These are phyloP conservation scores for Quercus agrifolia DNA, from an alignment of 306 rosid species.

Conservation along the genomic window DNA sequence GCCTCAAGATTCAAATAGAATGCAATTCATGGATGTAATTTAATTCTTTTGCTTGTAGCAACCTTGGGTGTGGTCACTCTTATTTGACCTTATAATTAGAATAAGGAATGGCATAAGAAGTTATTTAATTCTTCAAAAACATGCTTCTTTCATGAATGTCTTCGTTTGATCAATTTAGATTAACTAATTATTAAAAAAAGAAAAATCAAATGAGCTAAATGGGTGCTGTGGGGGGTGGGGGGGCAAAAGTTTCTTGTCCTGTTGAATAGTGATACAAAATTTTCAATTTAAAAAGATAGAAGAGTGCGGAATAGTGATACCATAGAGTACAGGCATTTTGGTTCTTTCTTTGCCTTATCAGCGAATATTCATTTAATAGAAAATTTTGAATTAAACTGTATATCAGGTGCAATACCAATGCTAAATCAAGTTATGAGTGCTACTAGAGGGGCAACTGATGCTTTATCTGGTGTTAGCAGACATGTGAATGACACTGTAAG, in stretches of 20 bases:
- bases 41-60: not conserved
- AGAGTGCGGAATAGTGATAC: no score
- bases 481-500: conserved; percentile 79
- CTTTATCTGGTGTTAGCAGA: conserved; percentile 82
- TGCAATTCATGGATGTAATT: not conserved
- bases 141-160: not conserved
- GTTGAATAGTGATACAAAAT: not conserved
- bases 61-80: not conserved
- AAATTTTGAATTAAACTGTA: conserved; percentile 9
- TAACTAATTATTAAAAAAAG: no score
- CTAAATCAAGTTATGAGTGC: conserved; percentile 91
- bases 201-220: not conserved
- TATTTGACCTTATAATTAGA: not conserved
- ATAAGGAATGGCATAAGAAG: not conserved
- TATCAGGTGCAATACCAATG: conserved; percentile 78
- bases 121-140: not conserved
- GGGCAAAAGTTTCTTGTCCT: not conserved
- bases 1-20: not conserved
- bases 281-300: no score
- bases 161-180: not conserved
- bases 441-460: conserved; percentile 92
- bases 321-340: not conserved
- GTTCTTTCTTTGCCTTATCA: not conserved
- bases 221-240: not conserved
- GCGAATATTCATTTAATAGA: not conserved